phyloP scores from a whole-genome alignment of 192 early-diverging fungal genomes.

The Coemansia sp. region DNA sequence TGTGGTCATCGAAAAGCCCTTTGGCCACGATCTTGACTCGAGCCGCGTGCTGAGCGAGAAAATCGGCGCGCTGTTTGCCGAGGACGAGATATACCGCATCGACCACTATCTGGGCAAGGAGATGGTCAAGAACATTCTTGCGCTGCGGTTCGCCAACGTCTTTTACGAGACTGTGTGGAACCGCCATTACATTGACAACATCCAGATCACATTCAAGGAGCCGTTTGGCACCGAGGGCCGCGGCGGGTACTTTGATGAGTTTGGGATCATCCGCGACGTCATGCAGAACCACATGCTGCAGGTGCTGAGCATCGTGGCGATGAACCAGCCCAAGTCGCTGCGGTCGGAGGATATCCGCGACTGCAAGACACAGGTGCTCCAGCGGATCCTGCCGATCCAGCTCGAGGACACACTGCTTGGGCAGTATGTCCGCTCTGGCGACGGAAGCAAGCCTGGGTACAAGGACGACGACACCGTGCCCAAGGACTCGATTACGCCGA shows the following conservation, averaged over 20 bases:
- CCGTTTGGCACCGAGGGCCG: slow-evolving; percentile 95
- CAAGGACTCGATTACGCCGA: slow-evolving; percentile 81
- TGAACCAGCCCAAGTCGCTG: slow-evolving; percentile 88
- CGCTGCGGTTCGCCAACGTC: slow-evolving; percentile 90
- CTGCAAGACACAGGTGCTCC: slow-evolving; percentile 92
- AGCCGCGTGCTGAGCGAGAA: slow-evolving; percentile 70
- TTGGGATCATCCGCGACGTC: slow-evolving; percentile 98
- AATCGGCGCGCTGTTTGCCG: slow-evolving; percentile 75
- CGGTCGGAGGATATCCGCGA: slow-evolving; percentile 91
- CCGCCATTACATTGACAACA: slow-evolving; percentile 80
- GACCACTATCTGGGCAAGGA: slow-evolving; percentile 99
- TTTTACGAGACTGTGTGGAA: slow-evolving; percentile 95
- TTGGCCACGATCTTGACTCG: slow-evolving; percentile 89
- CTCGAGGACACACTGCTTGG: slow-evolving; percentile 86
- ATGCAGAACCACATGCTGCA: slow-evolving; percentile 94
- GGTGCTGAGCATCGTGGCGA: slow-evolving; percentile 90
- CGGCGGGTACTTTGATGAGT: slow-evolving; percentile 99
- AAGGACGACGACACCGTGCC: slow-evolving; percentile 90
- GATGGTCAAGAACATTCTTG: slow-evolving; percentile 98
- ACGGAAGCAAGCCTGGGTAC: slow-evolving; percentile 88
- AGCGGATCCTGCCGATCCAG: slow-evolving; percentile 73
- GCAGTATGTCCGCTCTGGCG: slow-evolving; percentile 80
- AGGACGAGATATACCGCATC: slow-evolving; percentile 97
- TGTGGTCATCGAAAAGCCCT: slow-evolving; percentile 96
- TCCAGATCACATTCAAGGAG: slow-evolving; percentile 99